Evolutionary conservation across 495 filamentous ascomycete genomes (phyloP).

Genomic region (Aspergillus panamensis): DNA sequence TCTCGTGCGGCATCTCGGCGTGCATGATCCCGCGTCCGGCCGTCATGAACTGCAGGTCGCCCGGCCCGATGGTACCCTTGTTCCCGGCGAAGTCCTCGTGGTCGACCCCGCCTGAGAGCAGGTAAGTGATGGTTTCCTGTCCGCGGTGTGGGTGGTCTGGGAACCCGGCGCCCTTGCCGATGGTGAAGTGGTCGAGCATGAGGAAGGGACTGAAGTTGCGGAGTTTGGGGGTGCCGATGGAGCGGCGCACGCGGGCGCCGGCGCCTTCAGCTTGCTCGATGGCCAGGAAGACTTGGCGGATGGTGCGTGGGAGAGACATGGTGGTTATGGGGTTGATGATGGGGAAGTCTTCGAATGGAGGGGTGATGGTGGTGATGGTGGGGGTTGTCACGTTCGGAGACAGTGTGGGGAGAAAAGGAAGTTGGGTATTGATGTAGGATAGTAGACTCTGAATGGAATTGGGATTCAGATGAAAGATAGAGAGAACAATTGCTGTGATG

Average conservation of each 20-base stretch:
- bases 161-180: conserved; percentile 78
- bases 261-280: conserved; percentile 86
- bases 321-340: conserved; percentile 33
- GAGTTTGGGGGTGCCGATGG: conserved; percentile 79
- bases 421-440: conserved; percentile 20
- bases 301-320: conserved; percentile 69
- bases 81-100: conserved; percentile 96
- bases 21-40: conserved; percentile 92
- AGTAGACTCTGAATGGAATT: conserved; percentile 17
- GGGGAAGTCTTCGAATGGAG: conserved; percentile 13
- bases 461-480: conserved; percentile 24
- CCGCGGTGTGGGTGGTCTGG: conserved; percentile 79
- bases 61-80: conserved; percentile 75
- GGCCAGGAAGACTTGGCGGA: conserved; percentile 78
- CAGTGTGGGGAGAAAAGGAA: conserved; percentile 9
- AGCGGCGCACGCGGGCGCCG: conserved; percentile 82
- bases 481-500: conserved; percentile 39
- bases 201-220: conserved; percentile 91
- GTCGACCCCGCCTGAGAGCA: conserved; percentile 78
- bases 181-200: conserved; percentile 93
- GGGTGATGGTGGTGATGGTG: conserved; percentile 9
- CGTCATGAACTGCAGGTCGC: conserved; percentile 97
- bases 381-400: conserved; percentile 19
- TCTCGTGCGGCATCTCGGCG: conserved; percentile 90
- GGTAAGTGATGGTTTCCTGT: conserved; percentile 89